Evolutionary conservation across 2,329 filamentous ascomycete species (phyloP).

Genomic region (Polychaeton citri): DNA sequence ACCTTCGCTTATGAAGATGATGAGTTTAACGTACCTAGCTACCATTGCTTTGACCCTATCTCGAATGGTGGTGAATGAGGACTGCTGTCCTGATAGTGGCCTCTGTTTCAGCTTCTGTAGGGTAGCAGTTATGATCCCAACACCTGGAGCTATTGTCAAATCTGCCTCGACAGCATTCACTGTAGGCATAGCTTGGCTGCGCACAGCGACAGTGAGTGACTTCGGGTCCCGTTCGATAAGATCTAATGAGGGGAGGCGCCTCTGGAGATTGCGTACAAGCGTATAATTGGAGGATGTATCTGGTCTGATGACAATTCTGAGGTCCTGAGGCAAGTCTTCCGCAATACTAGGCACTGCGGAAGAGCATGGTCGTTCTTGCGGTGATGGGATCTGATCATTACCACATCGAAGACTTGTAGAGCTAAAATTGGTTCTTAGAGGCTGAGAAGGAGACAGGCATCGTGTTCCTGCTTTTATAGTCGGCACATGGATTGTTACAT

Average conservation of each 20-base stretch:
- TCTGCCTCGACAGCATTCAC: slow-evolving; percentile 47
- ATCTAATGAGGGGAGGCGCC: slow-evolving; percentile 34
- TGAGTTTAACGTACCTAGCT: slow-evolving; percentile 50
- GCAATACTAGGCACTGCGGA: neutral
- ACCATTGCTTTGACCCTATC: slow-evolving; percentile 42
- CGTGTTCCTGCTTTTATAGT: too few relatives aligned
- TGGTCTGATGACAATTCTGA: slow-evolving; percentile 40
- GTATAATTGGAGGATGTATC: slow-evolving; percentile 29
- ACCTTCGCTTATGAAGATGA: slow-evolving; percentile 50
- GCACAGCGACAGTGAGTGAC: slow-evolving; percentile 6
- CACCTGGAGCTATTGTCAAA: slow-evolving; percentile 54
- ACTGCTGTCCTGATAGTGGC: slow-evolving; percentile 48
- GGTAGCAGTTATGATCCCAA: slow-evolving; percentile 57
- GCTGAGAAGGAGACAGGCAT: too few relatives aligned
- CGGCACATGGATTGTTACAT: too few relatives aligned
- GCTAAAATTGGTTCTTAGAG: too few relatives aligned
- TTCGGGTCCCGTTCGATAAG: slow-evolving; percentile 46
- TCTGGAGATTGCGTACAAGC: slow-evolving; percentile 39
- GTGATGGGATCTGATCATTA: too few relatives aligned
- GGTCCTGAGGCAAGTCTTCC: neutral
- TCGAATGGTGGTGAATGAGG: slow-evolving; percentile 34
- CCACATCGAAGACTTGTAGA: too few relatives aligned
- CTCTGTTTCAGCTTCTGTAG: slow-evolving; percentile 61
- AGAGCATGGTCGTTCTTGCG: too few relatives aligned
- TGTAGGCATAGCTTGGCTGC: neutral